phyloP scores from a whole-genome alignment of 2,329 filamentous ascomycete genomes.

The Aureobasidium sp. region DNA sequence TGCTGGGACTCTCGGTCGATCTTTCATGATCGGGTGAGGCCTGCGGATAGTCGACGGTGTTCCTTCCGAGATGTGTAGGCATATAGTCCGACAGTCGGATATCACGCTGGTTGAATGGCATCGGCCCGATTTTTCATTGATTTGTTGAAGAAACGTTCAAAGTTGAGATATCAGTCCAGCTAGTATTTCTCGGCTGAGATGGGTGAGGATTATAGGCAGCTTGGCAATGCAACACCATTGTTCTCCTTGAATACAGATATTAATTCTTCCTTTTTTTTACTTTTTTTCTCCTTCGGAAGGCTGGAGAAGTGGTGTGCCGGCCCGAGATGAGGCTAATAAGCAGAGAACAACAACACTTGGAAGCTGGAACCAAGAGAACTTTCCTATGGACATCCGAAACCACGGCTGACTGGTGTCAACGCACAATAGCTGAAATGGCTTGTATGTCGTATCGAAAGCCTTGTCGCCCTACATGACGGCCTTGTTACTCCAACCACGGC shows the following conservation, averaged over 20 bases:
- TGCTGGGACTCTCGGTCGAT: not conserved
- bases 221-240: not conserved
- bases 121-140: not conserved
- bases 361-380: no score
- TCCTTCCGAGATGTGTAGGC: not conserved
- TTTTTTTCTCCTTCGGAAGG: not conserved
- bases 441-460: not conserved
- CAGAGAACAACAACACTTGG: not conserved
- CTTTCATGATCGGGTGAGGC: not conserved
- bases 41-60: not conserved
- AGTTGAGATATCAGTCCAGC: not conserved
- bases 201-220: not conserved
- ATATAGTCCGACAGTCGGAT: not conserved
- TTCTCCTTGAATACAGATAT: not conserved
- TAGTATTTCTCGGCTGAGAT: not conserved
- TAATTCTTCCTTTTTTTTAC: not conserved
- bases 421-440: not conserved
- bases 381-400: no score
- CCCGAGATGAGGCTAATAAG: not conserved
- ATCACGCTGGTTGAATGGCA: not conserved
- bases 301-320: not conserved
- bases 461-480: not conserved
- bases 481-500: not conserved
- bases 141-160: not conserved
- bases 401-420: not conserved